Percentiles rank a stretch among this genome's conserved stretches.
These are phyloP conservation scores for Poa pratensis DNA, from an alignment of 176 grass and related monocot genomes.

Conservation along the genomic window DNA sequence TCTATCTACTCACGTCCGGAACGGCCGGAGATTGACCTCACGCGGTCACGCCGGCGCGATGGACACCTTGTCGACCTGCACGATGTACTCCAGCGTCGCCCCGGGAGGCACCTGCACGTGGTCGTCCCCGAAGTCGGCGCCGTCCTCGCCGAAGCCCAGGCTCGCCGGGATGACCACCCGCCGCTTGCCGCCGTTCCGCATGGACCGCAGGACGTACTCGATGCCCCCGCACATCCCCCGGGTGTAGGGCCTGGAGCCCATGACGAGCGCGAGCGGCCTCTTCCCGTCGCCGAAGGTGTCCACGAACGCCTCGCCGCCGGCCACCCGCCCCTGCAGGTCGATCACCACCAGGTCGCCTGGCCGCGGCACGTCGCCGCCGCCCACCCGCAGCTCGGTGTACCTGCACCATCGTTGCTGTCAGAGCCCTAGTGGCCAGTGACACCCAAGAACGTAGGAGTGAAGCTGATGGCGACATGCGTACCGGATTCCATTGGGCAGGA, in stretches of 20 bases:
- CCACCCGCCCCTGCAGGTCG: constrained; percentile 76
- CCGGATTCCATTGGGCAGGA: constrained; percentile 90
- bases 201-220: constrained; percentile 69
- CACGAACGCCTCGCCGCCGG: constrained; percentile 62
- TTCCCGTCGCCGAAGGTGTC: constrained; percentile 81
- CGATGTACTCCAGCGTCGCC: constrained; percentile 73
- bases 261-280: constrained; percentile 77
- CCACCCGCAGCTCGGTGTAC: constrained; percentile 84
- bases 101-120: constrained; percentile 49
- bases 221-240: constrained; percentile 91
- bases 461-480: neutral
- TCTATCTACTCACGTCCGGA: neutral
- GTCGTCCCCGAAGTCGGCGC: constrained; percentile 65
- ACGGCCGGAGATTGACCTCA: constrained; percentile 23
- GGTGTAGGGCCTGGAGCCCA: constrained; percentile 96
- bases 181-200: constrained; percentile 80
- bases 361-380: constrained; percentile 68
- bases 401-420: constrained; percentile 13
- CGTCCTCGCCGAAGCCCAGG: constrained; percentile 81
- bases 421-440: neutral
- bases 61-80: constrained; percentile 94
- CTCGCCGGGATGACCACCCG: constrained; percentile 63
- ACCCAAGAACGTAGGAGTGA: neutral
- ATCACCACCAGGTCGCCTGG: constrained; percentile 86
- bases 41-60: constrained; percentile 83